A percentile compares a stretch with the other conserved stretches of the same genome.
phyloP scores from a whole-genome alignment of 805 yeast species.

The Starmera dryadoides region DNA sequence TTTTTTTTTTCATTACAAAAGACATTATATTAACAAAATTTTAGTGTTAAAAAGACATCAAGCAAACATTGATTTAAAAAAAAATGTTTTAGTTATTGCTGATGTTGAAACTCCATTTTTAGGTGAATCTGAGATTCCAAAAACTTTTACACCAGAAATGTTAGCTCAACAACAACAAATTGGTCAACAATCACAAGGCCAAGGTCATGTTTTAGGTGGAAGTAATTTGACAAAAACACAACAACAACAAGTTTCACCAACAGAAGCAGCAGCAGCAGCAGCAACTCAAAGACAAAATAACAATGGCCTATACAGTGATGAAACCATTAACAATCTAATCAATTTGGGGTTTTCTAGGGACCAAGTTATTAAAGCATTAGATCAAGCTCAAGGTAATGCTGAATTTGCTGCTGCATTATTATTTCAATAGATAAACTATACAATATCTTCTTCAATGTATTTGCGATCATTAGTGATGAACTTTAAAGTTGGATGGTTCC shows the following conservation, averaged over 20 bases:
- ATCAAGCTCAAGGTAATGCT: constrained; percentile 64
- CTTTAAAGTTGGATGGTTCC: constrained; percentile 18
- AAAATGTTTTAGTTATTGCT: constrained; percentile 62
- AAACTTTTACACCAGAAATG: constrained; percentile 3
- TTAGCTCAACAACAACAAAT: neutral
- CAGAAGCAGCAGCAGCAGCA: constrained; percentile 5
- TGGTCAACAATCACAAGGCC: neutral
- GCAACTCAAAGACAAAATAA: constrained; percentile 2
- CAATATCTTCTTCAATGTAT: neutral
- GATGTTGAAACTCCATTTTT: constrained; percentile 67
- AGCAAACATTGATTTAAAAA: constrained; percentile 68
- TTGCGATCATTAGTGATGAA: constrained; percentile 3
- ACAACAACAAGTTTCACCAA: constrained; percentile 5
- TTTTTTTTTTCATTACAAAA: neutral
- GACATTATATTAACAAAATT: neutral
- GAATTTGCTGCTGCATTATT: constrained; percentile 82
- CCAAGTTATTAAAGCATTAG: constrained; percentile 60
- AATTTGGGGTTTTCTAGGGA: constrained; percentile 64
- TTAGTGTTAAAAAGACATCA: constrained; percentile 76
- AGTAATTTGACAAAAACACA: neutral
- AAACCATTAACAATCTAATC: constrained; percentile 38
- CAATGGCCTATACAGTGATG: constrained; percentile 24
- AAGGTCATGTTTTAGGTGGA: neutral
- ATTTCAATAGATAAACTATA: constrained; percentile 29
- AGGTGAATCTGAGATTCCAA: constrained; percentile 63